Evolutionary conservation across 2,329 filamentous ascomycete species (phyloP).

Genomic region (Parascedosporium putredinis): DNA sequence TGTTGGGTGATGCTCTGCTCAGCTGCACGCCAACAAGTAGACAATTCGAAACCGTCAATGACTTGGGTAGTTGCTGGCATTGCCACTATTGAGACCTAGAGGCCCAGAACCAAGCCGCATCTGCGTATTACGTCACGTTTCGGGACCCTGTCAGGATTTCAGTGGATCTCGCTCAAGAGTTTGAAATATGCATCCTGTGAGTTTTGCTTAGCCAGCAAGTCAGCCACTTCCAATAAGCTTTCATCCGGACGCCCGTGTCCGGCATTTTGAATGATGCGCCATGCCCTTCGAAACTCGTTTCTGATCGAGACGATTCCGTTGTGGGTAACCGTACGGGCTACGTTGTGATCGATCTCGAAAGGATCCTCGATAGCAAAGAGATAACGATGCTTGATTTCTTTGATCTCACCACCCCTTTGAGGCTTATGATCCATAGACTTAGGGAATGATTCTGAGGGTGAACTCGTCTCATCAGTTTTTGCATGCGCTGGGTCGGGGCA

Average conservation of each 20-base stretch:
- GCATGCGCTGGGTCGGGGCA: neutral
- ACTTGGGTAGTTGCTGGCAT: too few relatives aligned
- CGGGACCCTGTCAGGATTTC: neutral
- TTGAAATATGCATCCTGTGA: conserved; percentile 28
- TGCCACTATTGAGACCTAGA: too few relatives aligned
- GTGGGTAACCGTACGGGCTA: conserved; percentile 77
- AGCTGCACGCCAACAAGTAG: too few relatives aligned
- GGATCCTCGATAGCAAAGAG: conserved; percentile 88
- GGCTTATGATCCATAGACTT: too few relatives aligned
- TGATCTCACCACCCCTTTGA: conserved; percentile 24
- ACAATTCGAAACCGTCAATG: too few relatives aligned
- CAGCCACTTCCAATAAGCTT: conserved; percentile 42
- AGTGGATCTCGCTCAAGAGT: conserved; percentile 21
- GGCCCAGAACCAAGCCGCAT: too few relatives aligned
- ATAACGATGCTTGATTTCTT: conserved; percentile 69
- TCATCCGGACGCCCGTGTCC: conserved; percentile 33
- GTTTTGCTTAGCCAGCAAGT: conserved; percentile 23
- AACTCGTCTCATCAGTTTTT: neutral
- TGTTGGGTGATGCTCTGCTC: too few relatives aligned
- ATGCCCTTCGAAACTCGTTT: conserved; percentile 74
- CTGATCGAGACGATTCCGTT: conserved; percentile 71
- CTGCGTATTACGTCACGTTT: too few relatives aligned
- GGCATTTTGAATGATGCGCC: conserved; percentile 53
- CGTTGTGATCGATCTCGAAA: conserved; percentile 80
- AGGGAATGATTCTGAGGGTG: too few relatives aligned